Evolutionary conservation across 805 yeast species (phyloP).

Genomic region (Jamesozyma spencerorum): DNA sequence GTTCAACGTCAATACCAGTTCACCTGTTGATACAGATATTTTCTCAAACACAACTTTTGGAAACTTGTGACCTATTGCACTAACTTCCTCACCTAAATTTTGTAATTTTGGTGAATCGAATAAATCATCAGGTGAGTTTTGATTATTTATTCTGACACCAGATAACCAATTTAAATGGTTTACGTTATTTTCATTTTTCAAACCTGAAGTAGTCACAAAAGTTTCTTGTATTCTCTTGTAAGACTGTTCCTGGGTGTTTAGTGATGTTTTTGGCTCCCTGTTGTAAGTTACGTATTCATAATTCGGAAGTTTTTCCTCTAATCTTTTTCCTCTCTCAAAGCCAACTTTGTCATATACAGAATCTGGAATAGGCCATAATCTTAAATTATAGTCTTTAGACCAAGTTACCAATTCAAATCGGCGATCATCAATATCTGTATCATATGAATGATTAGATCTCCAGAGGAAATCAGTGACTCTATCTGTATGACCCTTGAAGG

Average conservation of each 20-base stretch:
- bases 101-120: constrained; percentile 36
- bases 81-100: constrained; percentile 86
- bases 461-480: constrained; percentile 84
- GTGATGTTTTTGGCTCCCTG: constrained; percentile 37
- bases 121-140: constrained; percentile 31
- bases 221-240: constrained; percentile 32
- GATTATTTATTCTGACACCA: constrained; percentile 62
- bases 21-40: constrained; percentile 82
- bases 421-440: constrained; percentile 47
- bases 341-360: constrained; percentile 39
- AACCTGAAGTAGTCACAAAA: constrained; percentile 34
- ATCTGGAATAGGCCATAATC: constrained; percentile 66
- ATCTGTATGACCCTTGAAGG: constrained; percentile 73
- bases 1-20: constrained; percentile 60
- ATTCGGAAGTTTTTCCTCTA: constrained; percentile 34
- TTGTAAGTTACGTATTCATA: constrained; percentile 42
- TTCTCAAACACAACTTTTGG: constrained; percentile 81
- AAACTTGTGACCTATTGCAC: constrained; percentile 77
- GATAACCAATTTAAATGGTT: constrained; percentile 87
- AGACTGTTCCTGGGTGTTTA: constrained; percentile 12
- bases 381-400: constrained; percentile 80
- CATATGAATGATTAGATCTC: constrained; percentile 53
- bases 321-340: constrained; percentile 32
- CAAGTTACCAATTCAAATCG: constrained; percentile 90
- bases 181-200: constrained; percentile 32